Base-by-base conservation (phyloP, 129 eudicot species). In the Gnaphalium uliginosum region DNA sequence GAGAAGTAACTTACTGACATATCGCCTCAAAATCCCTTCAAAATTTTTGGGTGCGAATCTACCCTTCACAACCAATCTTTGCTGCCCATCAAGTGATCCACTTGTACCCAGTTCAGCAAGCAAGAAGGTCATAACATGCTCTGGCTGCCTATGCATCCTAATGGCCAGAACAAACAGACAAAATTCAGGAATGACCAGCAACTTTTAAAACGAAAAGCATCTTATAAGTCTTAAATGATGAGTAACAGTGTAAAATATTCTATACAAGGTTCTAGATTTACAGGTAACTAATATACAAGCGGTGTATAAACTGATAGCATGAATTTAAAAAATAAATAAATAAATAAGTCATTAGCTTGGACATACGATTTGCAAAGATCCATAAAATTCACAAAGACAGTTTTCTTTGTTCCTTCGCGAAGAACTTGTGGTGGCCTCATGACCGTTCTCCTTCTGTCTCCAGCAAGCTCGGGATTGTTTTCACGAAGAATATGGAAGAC, bases 391-490 rank as follows among this genome's bases (percentile, higher is more conserved):
- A 81, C 96, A 74, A 92, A 92, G 24, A 92, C 89, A 3, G 96
- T 92, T 70, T 92, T 89, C 93, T 92, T 89, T n/a, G 97, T 89
- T 78, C 97, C 97, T 83, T 92, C 96, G 59, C 97, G 92, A 60
- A 89, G 87, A 81, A 92, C 97, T 76, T 89, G 90, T 59, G 97
- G 97, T 48, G 97, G 97, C 76, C 93, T 87, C 97, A 92, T 85
- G 43, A 92, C 96, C 5, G 96, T 92, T 80, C 92, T 83, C 37
- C 91, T 86, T 63, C 96, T 78, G 71, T 89, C 93, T 81, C 97
- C 96, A 26, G 96, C 89, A 83, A 92, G 96, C 79, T 87, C 96
- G 17, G 97, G 97, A 73, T 92, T 92, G 77, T 89, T 82, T 85
- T 92, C 96, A 24, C 96, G 97, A 33, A 92, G 90, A 32, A 92